Evolutionary conservation across 345 rosid species (phyloP).

Genomic region (Rhodamnia argentea): DNA sequence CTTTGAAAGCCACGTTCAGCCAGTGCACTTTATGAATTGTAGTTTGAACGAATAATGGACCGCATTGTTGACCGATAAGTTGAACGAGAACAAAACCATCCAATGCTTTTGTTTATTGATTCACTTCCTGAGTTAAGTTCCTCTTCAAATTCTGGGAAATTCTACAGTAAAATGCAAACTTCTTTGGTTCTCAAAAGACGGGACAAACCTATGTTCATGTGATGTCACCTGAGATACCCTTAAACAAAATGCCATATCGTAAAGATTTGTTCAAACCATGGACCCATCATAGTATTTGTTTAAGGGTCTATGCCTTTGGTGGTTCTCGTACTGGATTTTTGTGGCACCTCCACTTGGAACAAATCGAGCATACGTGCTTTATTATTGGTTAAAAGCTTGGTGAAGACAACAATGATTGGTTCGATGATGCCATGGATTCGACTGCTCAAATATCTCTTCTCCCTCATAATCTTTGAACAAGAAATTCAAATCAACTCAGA

Average conservation of each 20-base stretch:
- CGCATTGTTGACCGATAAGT: not conserved
- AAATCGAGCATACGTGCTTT: not conserved
- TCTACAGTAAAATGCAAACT: not conserved
- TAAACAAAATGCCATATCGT: not conserved
- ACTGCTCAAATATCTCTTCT: not conserved
- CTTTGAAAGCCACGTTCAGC: not conserved
- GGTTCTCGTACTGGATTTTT: not conserved
- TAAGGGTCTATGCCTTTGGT: not conserved
- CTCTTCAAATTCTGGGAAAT: not conserved
- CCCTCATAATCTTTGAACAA: not conserved
- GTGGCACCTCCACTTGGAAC: not conserved
- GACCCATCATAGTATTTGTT: not conserved
- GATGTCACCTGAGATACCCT: not conserved
- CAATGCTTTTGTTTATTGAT: not conserved
- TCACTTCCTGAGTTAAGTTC: not conserved
- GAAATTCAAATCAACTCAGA: not conserved
- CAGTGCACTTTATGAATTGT: not conserved
- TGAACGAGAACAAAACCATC: not conserved
- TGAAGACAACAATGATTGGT: not conserved
- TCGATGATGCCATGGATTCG: not conserved
- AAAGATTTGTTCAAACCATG: not conserved
- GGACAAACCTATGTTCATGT: not conserved
- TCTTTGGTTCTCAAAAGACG: not conserved
- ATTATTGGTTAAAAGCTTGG: not conserved
- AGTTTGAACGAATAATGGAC: not conserved